Base-by-base conservation (phyloP, 306 rosid species). In the Mimosa bimucronata region DNA sequence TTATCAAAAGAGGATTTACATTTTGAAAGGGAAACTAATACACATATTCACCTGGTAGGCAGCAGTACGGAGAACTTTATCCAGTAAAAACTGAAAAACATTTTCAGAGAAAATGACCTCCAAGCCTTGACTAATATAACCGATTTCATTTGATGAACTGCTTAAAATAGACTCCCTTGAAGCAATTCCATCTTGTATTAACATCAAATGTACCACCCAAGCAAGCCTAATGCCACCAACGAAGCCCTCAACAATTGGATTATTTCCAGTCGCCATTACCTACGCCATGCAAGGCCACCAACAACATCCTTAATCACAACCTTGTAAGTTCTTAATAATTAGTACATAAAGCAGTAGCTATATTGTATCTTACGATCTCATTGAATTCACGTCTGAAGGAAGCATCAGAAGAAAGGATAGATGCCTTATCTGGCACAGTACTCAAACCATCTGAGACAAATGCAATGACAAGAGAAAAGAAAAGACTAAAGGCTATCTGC, bases 401-500 rank as follows among this genome's bases (percentile, higher is more conserved):
- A 55, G 87, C 81, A 79, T 95, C 90, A 74, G 77, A 69, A 57
- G 98, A 90, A 66, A 95, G 94, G 45, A 88, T 77, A 41, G 98
- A 90, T 79, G 93, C 89, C 88, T 92, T 95, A 77, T 95, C 94
- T 19, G 95, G 97, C 75, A 87, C 90, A 61, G 95, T 89, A 85
- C 95, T 87, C 83, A 95, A 82, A 75, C 96, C 98, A 85, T 95
- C 98, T 25, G 98, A 95, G 67, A 95, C 60, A 19, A 95, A 89
- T 21, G 92, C 91, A 50, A 91, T 91, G 84, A 95, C 92, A 71
- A 91, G 86, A 58, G 98, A 89, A 85, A 91, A 95, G 16, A 92
- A 94, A 83, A 95, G 97, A 82, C 98, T 87, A 75, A 87, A 91
- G 64, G 89, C 89, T 82, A 92, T 95, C 98, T 95, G 97, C 97